Base-by-base conservation (phyloP, 768 basidiomycete species). In the Agrocybe pediades region DNA sequence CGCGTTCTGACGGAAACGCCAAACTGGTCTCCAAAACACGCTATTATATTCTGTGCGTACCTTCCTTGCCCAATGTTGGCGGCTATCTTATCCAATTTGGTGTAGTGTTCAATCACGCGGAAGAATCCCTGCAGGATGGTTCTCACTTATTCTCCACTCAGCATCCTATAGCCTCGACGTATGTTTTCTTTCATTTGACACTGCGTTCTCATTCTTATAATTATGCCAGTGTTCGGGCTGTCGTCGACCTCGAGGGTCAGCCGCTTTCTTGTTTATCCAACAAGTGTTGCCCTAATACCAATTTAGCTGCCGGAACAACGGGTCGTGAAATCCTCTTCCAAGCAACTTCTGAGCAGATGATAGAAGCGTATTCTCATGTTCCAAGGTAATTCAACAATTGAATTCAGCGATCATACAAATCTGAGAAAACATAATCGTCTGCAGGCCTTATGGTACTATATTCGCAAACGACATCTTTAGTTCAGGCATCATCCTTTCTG, bases 331-430 rank as follows among this genome's bases (percentile, higher is more conserved):
- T 98, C 7, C 80, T 98, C 15, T 98, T 98, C 76, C 96, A 98
- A 75, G 96, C 95, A 0, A 98, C 95, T 0, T 93, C 91, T 5
- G 84, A 92, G 63, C 84, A 97, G 68, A 97, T 98, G 95, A 90
- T 97, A 5, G 79, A 88, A 44, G 95, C 93, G 0, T 95, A 95
- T 65, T 84, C 90, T 0, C 80, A 86, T 60, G 92, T 92, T 0
- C 92, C 94, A 2, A 78, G 88, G 90, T 85, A 54, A 41, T 67
- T 56, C 2, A 20, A 24, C 26, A 41, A 9, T 21, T 26, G n/a
- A 7, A 19, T 16, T 26, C 41, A 20, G 26, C 20, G 40, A 11
- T n/a, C 24, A 40, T 17, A 33, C 23, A 41, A 20, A 50, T 47
- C 21, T 51, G 11, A 49, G 33, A 2, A 8, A 40, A 36, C 13